Evolutionary conservation across 257 asterid genomes (phyloP), one percentile per base, ranked within the genome.

Genomic region (Scutellaria barbata): DNA sequence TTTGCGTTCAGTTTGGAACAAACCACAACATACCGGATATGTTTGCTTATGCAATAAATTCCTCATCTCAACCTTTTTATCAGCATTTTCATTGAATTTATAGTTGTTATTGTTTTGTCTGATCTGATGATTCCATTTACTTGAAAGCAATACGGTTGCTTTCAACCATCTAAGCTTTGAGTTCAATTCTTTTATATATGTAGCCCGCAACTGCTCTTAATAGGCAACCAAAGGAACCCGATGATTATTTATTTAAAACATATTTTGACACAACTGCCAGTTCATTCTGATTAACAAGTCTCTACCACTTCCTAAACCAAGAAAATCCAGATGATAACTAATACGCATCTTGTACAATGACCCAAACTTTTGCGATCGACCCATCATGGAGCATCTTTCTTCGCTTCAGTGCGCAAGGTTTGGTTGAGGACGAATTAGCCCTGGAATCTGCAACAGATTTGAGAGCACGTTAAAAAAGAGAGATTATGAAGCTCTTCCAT

Each of bases 371-470:
- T 48, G 18, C 53, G 14, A 33, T n/a, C 25, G 10, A 64, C 35
- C 25, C 8, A 30, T 46, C 41, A 13, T 13, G 37, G 71, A 66
- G 13, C 9, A 39, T 25, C 25, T 35, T 18, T 42, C 65, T 46
- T 11, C 11, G 11, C 73, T 41, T 66, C 63, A 64, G 17, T 53
- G 66, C 66, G 40, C 65, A 33, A 66, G 58, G 47, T 55, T 76
- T 62, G 54, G 68, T 37, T 60, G 74, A 11, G 84, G 81, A 14
- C 82, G 76, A 2, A 30, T 78, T 67, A 82, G 52, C 37, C 87
- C 89, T 5, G 87, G 87, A 57, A 85, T 85, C 89, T 85, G 85
- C 75, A 78, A 66, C 52, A 67, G 59, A 42, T 30, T 22, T 30
- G 35, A 30, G 35, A 2, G 35, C 0, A 30, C 3, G 35, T 30